Evolutionary conservation across 1,139 yeast species (phyloP).

Genomic region (Yamadazyma mexicana): DNA sequence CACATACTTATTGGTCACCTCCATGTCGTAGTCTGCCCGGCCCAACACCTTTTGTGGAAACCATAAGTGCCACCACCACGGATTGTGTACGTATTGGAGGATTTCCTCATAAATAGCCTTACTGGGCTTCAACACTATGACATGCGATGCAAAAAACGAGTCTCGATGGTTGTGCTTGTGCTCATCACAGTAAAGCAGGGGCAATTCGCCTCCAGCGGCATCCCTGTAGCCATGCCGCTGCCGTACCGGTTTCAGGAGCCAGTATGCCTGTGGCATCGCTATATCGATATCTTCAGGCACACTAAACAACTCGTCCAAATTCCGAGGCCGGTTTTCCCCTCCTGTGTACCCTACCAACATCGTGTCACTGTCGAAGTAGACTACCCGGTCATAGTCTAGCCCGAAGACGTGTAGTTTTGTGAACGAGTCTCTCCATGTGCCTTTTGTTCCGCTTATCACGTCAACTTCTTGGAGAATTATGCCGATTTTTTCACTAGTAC

Average conservation of each 20-base stretch:
- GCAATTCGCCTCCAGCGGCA: conserved; percentile 12
- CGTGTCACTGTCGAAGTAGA: conserved; percentile 47
- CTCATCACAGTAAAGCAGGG: conserved; percentile 23
- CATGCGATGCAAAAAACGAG: conserved; percentile 40
- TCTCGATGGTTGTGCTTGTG: conserved; percentile 32
- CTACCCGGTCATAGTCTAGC: conserved; percentile 42
- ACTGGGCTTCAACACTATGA: conserved; percentile 49
- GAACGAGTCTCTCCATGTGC: conserved; percentile 49
- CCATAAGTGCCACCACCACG: conserved; percentile 32
- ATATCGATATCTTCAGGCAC: conserved; percentile 28
- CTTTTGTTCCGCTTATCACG: conserved; percentile 1
- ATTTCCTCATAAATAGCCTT: conserved; percentile 26
- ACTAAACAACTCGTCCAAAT: conserved; percentile 34
- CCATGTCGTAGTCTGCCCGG: conserved; percentile 49
- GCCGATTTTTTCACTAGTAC: neutral
- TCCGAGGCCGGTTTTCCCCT: conserved; percentile 14
- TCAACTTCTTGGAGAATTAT: conserved; percentile 4
- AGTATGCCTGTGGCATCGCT: conserved; percentile 41
- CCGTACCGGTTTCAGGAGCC: conserved; percentile 21
- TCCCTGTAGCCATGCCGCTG: no score
- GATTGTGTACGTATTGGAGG: conserved; percentile 28
- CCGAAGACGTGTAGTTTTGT: conserved; percentile 57
- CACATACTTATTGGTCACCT: conserved; percentile 39
- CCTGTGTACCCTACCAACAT: conserved; percentile 23
- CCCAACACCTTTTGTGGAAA: conserved; percentile 22